Conservation (phyloP, 352 stramenopile species). For the Saprolegnia diclina region DNA sequence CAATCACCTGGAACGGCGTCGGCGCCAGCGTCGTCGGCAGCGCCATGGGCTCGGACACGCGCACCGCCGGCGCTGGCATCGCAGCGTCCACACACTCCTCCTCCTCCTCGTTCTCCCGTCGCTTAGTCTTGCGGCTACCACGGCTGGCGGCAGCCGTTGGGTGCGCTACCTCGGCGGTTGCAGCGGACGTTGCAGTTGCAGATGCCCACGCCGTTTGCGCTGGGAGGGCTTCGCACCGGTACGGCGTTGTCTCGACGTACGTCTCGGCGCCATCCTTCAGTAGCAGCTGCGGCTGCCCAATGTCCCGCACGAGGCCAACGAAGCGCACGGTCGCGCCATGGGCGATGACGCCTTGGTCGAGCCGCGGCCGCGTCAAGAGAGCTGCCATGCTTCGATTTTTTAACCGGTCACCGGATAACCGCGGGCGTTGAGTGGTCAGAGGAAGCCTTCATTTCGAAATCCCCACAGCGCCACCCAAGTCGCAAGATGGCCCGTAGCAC, state of each 20-base stretch:
- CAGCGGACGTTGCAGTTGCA: neutral
- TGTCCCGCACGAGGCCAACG: conserved; percentile 16
- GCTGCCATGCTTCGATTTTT: conserved; percentile 23
- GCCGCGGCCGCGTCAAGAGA: conserved; percentile 13
- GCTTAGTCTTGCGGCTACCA: neutral
- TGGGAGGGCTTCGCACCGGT: conserved; percentile 15
- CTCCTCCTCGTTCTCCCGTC: neutral
- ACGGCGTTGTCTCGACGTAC: conserved; percentile 23
- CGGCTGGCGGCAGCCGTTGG: neutral
- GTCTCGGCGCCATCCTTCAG: neutral
- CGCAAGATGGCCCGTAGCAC: conserved; percentile 20
- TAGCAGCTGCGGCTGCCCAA: conserved; percentile 23
- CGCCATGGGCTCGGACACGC: neutral
- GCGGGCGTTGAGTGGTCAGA: neutral
- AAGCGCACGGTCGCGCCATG: conserved; percentile 21
- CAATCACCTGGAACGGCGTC: conserved; percentile 14
- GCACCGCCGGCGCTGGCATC: no score
- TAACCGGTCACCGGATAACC: conserved; percentile 13
- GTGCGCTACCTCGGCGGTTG: neutral
- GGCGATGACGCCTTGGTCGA: conserved; percentile 9
- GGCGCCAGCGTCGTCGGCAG: neutral
- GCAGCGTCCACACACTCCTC: no score
- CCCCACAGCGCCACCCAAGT: neutral
- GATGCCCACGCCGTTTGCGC: neutral
- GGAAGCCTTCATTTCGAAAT: conserved; percentile 14